Evolutionary conservation across 2,329 filamentous ascomycete genomes (phyloP).

Genomic region (Coniochaeta sp.): DNA sequence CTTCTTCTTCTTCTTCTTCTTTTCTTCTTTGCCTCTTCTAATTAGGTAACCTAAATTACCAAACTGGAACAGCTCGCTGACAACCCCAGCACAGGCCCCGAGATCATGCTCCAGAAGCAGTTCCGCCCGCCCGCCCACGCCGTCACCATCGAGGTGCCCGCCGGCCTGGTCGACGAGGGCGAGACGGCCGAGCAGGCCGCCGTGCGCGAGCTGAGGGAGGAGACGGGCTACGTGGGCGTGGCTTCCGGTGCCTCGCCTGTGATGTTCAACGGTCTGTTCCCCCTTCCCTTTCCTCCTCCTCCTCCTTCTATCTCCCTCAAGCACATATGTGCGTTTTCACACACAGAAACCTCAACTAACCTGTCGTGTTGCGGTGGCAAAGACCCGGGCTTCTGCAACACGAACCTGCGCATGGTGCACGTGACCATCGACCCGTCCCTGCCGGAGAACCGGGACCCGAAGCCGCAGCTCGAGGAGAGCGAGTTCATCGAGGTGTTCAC

Average conservation of each 20-base stretch:
- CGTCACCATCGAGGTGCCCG: constrained; percentile 56
- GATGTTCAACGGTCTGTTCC: constrained; percentile 50
- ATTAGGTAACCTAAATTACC: too few species aligned
- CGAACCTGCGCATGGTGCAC: constrained; percentile 63
- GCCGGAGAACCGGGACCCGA: constrained; percentile 61
- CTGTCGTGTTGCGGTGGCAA: too few species aligned
- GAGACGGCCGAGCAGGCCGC: constrained; percentile 56
- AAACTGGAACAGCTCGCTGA: neutral
- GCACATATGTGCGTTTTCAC: too few species aligned
- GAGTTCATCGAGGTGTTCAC: constrained; percentile 79
- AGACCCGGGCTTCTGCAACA: constrained; percentile 61
- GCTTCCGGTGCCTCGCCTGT: constrained; percentile 51
- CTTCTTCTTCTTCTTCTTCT: too few species aligned
- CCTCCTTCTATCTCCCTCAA: too few species aligned
- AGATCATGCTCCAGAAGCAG: constrained; percentile 60
- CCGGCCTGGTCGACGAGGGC: constrained; percentile 54
- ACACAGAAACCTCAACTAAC: too few species aligned
- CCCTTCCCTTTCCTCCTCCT: too few species aligned
- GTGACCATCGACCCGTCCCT: constrained; percentile 63
- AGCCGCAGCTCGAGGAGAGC: constrained; percentile 66
- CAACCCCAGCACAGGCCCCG: constrained; percentile 28
- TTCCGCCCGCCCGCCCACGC: constrained; percentile 55
- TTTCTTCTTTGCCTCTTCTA: too few species aligned
- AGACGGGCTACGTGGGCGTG: constrained; percentile 57
- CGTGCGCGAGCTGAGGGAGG: constrained; percentile 56